Evolutionary conservation across 208 protist species (phyloP).

Genomic region (Crithidia sp.): DNA sequence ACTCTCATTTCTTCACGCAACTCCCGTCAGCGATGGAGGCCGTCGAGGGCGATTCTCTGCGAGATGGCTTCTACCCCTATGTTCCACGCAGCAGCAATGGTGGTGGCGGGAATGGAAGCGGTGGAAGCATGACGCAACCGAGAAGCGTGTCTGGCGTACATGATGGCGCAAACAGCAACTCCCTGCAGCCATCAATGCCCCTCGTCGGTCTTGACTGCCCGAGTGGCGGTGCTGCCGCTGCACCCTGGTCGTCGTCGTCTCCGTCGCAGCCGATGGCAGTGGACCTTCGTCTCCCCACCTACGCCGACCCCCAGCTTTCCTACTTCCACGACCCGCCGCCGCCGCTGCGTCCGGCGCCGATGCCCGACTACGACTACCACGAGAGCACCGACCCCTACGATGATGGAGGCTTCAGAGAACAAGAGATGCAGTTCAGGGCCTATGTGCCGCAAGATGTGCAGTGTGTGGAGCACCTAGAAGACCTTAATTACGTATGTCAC

Average conservation of each 20-base stretch:
- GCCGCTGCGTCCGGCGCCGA: neutral
- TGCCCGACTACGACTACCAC: constrained; percentile 17
- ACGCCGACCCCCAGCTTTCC: constrained; percentile 3
- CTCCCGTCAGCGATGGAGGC: neutral
- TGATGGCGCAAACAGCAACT: neutral
- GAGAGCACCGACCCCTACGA: neutral
- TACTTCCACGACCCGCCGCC: neutral
- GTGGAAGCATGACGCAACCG: neutral
- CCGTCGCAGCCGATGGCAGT: too few relatives aligned
- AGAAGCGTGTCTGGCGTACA: neutral
- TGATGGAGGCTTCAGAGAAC: neutral
- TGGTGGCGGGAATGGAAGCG: neutral
- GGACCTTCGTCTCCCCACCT: neutral
- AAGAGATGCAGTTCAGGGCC: neutral
- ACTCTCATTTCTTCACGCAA: constrained; percentile 12
- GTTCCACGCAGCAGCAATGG: neutral
- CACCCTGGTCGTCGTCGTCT: neutral
- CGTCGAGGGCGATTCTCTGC: too few relatives aligned
- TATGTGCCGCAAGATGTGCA: constrained; percentile 21
- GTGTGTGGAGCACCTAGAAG: constrained; percentile 23
- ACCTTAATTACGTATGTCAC: constrained; percentile 20
- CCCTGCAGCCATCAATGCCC: too few relatives aligned
- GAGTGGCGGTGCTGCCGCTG: neutral
- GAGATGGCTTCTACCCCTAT: too few relatives aligned
- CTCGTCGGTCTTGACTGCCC: neutral